These are phyloP conservation scores for Tolypocladium ophioglossoides DNA, from an alignment of 2,329 filamentous ascomycete genomes.

Conservation along the genomic window DNA sequence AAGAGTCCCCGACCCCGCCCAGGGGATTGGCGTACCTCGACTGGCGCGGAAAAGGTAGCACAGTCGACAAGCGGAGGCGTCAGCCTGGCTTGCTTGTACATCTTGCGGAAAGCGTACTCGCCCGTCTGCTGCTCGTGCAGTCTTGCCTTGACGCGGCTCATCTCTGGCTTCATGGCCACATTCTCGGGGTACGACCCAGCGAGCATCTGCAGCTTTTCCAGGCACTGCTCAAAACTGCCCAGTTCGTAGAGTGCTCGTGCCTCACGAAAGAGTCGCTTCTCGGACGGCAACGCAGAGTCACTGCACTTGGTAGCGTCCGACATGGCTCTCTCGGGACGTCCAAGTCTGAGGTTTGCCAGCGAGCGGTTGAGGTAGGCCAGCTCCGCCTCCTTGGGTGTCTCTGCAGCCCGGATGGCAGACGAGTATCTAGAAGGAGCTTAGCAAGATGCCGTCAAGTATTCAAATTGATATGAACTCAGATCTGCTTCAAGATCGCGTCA, in stretches of 20 bases:
- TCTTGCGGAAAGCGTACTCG: slow-evolving; percentile 22
- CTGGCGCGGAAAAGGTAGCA: slow-evolving; percentile 31
- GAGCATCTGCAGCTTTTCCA: slow-evolving; percentile 22
- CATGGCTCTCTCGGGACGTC: slow-evolving; percentile 18
- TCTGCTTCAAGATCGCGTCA: too few relatives aligned
- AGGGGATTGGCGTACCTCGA: slow-evolving; percentile 27
- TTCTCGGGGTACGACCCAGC: slow-evolving; percentile 23
- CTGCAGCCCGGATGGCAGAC: slow-evolving; percentile 18
- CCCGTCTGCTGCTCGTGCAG: slow-evolving; percentile 28
- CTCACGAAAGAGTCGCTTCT: slow-evolving; percentile 34
- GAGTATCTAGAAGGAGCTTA: too few relatives aligned
- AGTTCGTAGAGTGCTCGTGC: slow-evolving; percentile 34
- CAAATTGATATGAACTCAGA: too few relatives aligned
- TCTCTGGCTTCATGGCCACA: slow-evolving; percentile 14
- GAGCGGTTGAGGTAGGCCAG: slow-evolving; percentile 25
- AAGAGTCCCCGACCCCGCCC: slow-evolving; percentile 40
- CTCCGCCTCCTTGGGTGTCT: slow-evolving; percentile 23
- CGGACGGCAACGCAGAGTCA: slow-evolving; percentile 12
- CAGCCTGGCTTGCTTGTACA: too few relatives aligned
- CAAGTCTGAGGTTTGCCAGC: slow-evolving; percentile 18
- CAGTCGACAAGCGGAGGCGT: slow-evolving; percentile 25
- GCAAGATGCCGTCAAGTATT: too few relatives aligned
- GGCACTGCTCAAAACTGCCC: slow-evolving; percentile 23
- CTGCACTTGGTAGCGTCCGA: slow-evolving; percentile 13
- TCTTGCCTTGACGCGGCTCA: slow-evolving; percentile 18